Base-by-base conservation (phyloP, 768 basidiomycete species). In the Russula sp. region DNA sequence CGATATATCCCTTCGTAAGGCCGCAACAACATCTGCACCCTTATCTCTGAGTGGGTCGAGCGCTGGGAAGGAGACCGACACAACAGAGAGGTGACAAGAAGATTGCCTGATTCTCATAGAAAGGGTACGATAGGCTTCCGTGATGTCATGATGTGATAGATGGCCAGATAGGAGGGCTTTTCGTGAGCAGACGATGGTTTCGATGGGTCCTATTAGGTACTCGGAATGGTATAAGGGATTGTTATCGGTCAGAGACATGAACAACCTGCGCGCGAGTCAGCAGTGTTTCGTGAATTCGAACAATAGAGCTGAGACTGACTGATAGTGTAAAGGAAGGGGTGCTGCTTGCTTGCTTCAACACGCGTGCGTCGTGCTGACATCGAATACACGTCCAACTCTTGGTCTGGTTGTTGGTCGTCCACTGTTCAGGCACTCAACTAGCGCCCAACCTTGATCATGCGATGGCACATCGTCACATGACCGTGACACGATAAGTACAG, bases 131-230 rank as follows among this genome's bases (percentile, higher is more conserved):
- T 63, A 63, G 22, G 62, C 62, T 49, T 63, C 62, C 0, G 52
- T 48, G 52, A 63, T 9, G 47, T 63, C 62, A 45, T 63, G 62
- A 3, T 55, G 52, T 5, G 62, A 63, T 11, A 63, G 41, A 49
- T 42, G 22, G 8, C 58, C 57, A 14, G 51, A 49, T 29, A 25
- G 7, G n/a, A 59, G 57, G 13, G 57, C 45, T 39, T 5, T 1
- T 3, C 38, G 51, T 34, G 62, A 63, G n/a, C n/a, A 48, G 39
- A 59, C 52, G 47, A 63, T 63, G 34, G 62, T 59, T 59, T 63
- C 46, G 32, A 63, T 39, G 38, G 62, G 57, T 11, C 62, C 58
- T 8, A 38, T 39, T 10, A 63, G 35, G 41, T 63, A 63, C 8
- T 55, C 35, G 35, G 62, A 38, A n/a, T 10, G 22, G 20, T 45